phyloP scores from a whole-genome alignment of 306 rosid species.

The Gastrolobium bilobum region DNA sequence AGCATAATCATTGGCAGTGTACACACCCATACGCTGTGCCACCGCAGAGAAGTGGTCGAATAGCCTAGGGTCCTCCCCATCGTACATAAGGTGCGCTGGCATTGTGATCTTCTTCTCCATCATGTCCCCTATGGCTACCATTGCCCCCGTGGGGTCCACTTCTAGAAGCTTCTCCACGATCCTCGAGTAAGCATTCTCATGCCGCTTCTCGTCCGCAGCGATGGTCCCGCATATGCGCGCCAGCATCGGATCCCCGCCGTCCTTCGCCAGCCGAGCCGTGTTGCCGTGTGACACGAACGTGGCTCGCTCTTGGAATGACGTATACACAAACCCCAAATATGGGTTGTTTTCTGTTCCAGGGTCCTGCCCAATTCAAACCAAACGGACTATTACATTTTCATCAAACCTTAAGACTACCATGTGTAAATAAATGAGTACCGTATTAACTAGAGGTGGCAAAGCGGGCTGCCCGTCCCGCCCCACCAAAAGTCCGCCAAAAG shows the following conservation, averaged over 20 bases:
- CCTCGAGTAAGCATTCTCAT: slow-evolving; percentile 62
- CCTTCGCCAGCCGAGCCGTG: slow-evolving; percentile 73
- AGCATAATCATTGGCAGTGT: slow-evolving; percentile 66
- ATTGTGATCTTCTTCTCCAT: slow-evolving; percentile 75
- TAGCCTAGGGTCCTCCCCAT: slow-evolving; percentile 64
- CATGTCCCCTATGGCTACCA: slow-evolving; percentile 71
- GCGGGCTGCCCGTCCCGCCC: too few species aligned
- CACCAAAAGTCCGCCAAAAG: too few species aligned
- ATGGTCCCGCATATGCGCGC: slow-evolving; percentile 76
- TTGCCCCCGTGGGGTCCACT: slow-evolving; percentile 62
- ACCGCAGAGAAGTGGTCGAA: slow-evolving; percentile 69
- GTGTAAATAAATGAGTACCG: too few species aligned
- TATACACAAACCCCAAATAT: slow-evolving; percentile 79
- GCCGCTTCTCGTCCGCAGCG: slow-evolving; percentile 77
- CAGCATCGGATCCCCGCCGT: slow-evolving; percentile 63
- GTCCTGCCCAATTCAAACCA: slow-evolving; percentile 51
- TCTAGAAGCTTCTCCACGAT: slow-evolving; percentile 80
- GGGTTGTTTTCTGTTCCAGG: slow-evolving; percentile 79
- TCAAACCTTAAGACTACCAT: too few species aligned
- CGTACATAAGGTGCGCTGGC: slow-evolving; percentile 78
- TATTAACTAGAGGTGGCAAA: too few species aligned
- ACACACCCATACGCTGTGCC: slow-evolving; percentile 69
- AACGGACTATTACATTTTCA: not conserved
- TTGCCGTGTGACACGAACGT: slow-evolving; percentile 76
- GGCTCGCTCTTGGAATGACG: slow-evolving; percentile 81